These are phyloP conservation scores for Cyamopsis tetragonoloba DNA, from an alignment of 306 rosid genomes.

Conservation along the genomic window DNA sequence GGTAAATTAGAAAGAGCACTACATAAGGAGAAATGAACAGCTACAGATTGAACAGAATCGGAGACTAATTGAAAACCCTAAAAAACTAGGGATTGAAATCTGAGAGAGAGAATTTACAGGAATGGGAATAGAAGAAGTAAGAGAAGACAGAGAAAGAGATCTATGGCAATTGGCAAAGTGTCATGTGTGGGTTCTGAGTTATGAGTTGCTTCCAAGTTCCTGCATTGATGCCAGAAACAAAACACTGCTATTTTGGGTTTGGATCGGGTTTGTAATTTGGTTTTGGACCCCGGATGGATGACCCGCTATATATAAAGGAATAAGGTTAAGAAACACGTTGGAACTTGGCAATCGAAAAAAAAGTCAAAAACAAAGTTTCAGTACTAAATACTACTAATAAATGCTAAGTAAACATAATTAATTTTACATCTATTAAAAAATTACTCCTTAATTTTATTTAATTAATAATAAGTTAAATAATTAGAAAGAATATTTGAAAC, in stretches of 20 bases:
- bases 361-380: no score
- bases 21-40: neutral
- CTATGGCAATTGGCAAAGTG: no score
- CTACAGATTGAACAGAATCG: neutral
- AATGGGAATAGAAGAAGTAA: no score
- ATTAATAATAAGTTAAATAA: no score
- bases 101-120: slow-evolving; percentile 24
- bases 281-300: neutral
- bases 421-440: no score
- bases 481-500: no score
- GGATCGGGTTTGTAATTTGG: neutral
- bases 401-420: no score
- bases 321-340: neutral
- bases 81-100: neutral
- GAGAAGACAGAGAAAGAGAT: slow-evolving; percentile 31
- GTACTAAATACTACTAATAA: no score
- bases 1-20: neutral
- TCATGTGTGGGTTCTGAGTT: neutral
- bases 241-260: neutral
- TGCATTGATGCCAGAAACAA: neutral
- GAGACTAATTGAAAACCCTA: slow-evolving; percentile 18
- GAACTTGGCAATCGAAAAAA: no score
- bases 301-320: no score
- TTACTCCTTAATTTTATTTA: no score
- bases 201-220: neutral